Base-by-base conservation (phyloP, 1,139 yeast genomes). In the Kluyveromyces sp. region DNA sequence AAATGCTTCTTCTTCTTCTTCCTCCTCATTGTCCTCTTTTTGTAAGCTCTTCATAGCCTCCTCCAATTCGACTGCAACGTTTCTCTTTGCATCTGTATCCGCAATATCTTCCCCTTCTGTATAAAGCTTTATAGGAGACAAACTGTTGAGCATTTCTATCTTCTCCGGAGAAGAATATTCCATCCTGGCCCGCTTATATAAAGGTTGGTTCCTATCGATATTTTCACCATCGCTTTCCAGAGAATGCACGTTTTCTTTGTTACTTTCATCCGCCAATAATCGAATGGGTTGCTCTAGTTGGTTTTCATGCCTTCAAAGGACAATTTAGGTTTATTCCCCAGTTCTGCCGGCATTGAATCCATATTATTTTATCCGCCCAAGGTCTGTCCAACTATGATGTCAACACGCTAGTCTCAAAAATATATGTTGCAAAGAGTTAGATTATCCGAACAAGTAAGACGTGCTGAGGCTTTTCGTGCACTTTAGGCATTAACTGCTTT, bases 91-190 rank as follows among this genome's bases (percentile, higher is more conserved):
- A 10, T 39, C 42, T 15, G n/a, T 21, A 25, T 15, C 21, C 21
- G 21, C 21, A 15, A 15, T 15, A 15, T 15, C 21, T 15, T 15
- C 21, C 21, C 41, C 41, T 32, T 41, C 43, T 3, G 39, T 34
- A 8, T 41, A 38, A 7, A 41, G 10, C 27, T 41, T 41, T 26
- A 41, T 41, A 3, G 43, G 43, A 27, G 43, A 41, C 37, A 39
- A 25, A 30, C 36, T 41, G 35, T 45, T 37, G 31, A 46, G 26
- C 48, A 45, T 45, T 27, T 45, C 48, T 25, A 45, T 45, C 36
- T 39, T 44, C 25, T 45, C 40, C 25, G 48, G 48, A 8, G 48
- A 45, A 28, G 48, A 45, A 26, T 42, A 37, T 7, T 37, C 45
- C 34, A 30, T 26, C 6, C 30, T 34, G 7, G 30, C 35, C 32